Conservation (phyloP, 768 basidiomycete genomes). For the Xerocomellus chrysenteron region DNA sequence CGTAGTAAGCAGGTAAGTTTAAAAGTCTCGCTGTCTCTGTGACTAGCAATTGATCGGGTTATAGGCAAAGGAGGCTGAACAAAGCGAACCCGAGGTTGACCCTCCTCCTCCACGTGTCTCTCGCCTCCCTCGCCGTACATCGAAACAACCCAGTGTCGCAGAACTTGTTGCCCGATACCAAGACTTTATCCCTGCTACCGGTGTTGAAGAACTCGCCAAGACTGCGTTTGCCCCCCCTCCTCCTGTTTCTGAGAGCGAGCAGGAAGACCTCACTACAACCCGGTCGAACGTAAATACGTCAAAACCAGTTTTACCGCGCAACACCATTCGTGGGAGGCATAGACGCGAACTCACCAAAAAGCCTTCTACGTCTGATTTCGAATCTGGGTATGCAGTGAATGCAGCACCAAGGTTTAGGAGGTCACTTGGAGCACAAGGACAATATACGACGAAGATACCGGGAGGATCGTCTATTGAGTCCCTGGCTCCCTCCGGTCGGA, state of each 20-base stretch:
- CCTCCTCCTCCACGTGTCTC: conserved; percentile 42
- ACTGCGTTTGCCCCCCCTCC: conserved; percentile 64
- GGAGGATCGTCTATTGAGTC: conserved; percentile 51
- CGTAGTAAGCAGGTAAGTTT: conserved; percentile 29
- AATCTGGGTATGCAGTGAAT: conserved; percentile 91
- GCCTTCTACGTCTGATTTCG: conserved; percentile 79
- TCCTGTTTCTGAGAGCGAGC: conserved; percentile 76
- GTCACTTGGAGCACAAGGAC: conserved; percentile 33
- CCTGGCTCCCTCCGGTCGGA: conserved; percentile 57
- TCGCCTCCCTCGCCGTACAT: conserved; percentile 59
- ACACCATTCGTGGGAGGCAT: conserved; percentile 47
- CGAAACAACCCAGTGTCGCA: conserved; percentile 67
- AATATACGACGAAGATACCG: conserved; percentile 51
- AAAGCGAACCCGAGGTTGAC: conserved; percentile 13
- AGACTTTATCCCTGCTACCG: conserved; percentile 70
- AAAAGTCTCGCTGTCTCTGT: background rate
- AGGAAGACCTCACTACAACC: conserved; percentile 48
- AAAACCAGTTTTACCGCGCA: conserved; percentile 32
- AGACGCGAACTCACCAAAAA: conserved; percentile 47
- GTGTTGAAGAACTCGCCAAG: conserved; percentile 68
- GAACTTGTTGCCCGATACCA: conserved; percentile 84
- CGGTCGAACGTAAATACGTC: conserved; percentile 19
- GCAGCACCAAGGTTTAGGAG: conserved; percentile 77
- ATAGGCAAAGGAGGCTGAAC: conserved; percentile 26
- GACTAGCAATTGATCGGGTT: conserved; percentile 9